Percentiles rank a stretch among this genome's conserved stretches.
These are phyloP conservation scores for Sarocladium strictum DNA, from an alignment of 2,329 filamentous ascomycete genomes.

Conservation along the genomic window DNA sequence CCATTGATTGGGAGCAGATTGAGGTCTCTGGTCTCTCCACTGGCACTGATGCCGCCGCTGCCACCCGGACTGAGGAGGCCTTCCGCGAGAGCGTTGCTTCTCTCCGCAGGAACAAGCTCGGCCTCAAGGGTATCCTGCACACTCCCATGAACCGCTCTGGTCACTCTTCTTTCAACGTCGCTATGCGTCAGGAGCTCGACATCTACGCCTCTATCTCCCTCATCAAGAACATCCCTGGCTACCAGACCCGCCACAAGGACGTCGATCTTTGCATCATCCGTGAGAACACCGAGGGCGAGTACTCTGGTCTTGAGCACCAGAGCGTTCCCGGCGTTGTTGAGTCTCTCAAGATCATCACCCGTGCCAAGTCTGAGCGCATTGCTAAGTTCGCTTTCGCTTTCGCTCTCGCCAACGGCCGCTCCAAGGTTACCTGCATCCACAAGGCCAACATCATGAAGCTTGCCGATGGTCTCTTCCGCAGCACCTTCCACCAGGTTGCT, in stretches of 20 bases:
- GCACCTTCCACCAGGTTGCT: constrained; percentile 88
- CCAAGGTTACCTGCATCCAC: constrained; percentile 99
- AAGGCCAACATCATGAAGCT: constrained; percentile 99
- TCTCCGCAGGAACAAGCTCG: constrained; percentile 96
- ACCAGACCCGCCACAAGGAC: constrained; percentile 93
- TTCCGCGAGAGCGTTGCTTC: constrained; percentile 95
- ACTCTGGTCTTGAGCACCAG: constrained; percentile 98
- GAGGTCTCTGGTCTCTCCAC: constrained; percentile 67
- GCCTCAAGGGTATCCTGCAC: constrained; percentile 97
- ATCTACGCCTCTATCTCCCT: constrained; percentile 98
- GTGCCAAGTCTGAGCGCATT: constrained; percentile 97
- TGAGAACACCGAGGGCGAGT: constrained; percentile 99
- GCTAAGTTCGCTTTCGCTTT: constrained; percentile 98
- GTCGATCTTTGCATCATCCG: constrained; percentile 99
- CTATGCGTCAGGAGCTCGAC: constrained; percentile 97
- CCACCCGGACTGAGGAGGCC: constrained; percentile 83
- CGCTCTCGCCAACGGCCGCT: constrained; percentile 95
- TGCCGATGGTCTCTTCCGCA: constrained; percentile 96
- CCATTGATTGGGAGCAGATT: constrained; percentile 97
- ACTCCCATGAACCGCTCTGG: constrained; percentile 94
- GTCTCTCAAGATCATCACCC: constrained; percentile 99
- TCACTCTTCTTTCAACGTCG: constrained; percentile 99
- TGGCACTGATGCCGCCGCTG: constrained; percentile 69
- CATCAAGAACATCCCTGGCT: constrained; percentile 99
- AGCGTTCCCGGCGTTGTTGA: constrained; percentile 94